phyloP scores from a whole-genome alignment of 495 filamentous ascomycete genomes.

The Chaetomium tenue region DNA sequence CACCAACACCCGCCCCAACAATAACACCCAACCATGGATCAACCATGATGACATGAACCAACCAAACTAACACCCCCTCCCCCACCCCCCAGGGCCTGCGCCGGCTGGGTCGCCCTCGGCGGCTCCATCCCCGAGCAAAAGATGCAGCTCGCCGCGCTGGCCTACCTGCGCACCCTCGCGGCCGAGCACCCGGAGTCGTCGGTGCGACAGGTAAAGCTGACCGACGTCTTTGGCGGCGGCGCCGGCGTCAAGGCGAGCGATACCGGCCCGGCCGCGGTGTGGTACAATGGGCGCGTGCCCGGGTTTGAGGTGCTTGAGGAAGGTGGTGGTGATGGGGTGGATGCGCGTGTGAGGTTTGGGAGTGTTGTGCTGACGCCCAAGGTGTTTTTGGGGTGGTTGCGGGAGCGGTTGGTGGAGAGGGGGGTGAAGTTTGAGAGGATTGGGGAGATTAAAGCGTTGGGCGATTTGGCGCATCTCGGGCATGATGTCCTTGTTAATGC shows the following conservation, averaged over 20 bases:
- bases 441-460: conserved; percentile 20
- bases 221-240: conserved; percentile 20
- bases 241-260: conserved; percentile 3
- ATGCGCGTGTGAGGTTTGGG: conserved; percentile 19
- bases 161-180: conserved; percentile 22
- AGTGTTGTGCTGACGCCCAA: conserved; percentile 33
- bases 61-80: not conserved
- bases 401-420: conserved; percentile 20
- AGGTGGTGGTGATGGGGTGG: not conserved
- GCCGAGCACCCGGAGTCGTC: conserved; percentile 25
- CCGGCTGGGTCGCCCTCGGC: conserved; percentile 30
- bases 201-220: conserved; percentile 15
- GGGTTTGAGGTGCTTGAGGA: not conserved
- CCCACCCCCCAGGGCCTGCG: conserved; percentile 24
- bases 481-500: conserved; percentile 24
- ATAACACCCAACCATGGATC: not conserved
- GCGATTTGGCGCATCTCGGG: conserved; percentile 18
- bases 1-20: not conserved
- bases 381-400: conserved; percentile 34
- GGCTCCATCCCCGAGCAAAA: conserved; percentile 29
- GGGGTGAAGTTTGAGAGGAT: conserved; percentile 32
- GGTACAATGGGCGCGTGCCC: conserved; percentile 19
- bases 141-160: conserved; percentile 32
- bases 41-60: too few relatives aligned
- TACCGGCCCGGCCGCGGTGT: not conserved